Evolutionary conservation across 345 rosid species (phyloP).

Genomic region (Xanthoceras sorbifolium): DNA sequence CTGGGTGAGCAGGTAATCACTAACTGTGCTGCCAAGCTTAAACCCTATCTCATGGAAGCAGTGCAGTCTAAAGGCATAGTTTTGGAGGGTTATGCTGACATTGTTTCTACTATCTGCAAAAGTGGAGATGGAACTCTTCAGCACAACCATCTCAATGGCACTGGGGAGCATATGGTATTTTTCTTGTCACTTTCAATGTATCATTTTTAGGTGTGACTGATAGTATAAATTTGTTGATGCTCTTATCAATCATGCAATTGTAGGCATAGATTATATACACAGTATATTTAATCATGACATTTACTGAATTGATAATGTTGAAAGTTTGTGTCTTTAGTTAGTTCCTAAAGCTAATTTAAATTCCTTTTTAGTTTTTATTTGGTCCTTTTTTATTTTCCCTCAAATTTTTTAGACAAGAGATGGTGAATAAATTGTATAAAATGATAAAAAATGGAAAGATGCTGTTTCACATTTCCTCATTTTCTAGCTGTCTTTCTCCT

Average conservation of each 20-base stretch:
- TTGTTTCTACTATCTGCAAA: slow-evolving; percentile 53
- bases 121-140: slow-evolving; percentile 28
- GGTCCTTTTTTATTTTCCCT: neutral
- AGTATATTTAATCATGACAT: neutral
- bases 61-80: slow-evolving; percentile 41
- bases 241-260: neutral
- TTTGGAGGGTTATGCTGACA: slow-evolving; percentile 58
- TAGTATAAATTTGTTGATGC: slow-evolving; percentile 4
- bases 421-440: neutral
- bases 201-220: slow-evolving; percentile 2
- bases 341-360: neutral
- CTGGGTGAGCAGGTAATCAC: slow-evolving; percentile 62
- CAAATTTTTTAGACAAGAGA: neutral
- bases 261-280: neutral
- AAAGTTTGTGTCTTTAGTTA: neutral
- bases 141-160: slow-evolving; percentile 25
- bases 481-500: neutral
- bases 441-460: neutral
- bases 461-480: neutral
- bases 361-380: neutral
- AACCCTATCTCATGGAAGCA: slow-evolving; percentile 55
- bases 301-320: neutral
- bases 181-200: slow-evolving; percentile 19
- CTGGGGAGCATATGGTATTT: slow-evolving; percentile 50
- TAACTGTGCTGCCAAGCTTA: slow-evolving; percentile 58